Base-by-base conservation (phyloP, 2,329 filamentous ascomycete species). In the Aspergillus pseudotamarii region DNA sequence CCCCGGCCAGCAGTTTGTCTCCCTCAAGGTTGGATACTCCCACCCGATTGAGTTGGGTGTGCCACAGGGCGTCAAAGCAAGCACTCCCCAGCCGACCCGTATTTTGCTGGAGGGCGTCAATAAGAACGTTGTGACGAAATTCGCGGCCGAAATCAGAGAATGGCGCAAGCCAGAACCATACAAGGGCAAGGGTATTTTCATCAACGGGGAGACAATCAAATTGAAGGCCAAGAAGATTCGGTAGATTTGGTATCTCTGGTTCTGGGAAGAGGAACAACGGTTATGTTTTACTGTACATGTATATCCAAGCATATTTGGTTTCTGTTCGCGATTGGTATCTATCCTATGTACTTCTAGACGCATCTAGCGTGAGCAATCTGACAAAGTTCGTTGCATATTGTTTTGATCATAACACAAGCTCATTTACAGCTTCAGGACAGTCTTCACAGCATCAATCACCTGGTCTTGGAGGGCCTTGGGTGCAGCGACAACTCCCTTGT, bases 131-230 rank as follows among this genome's bases (percentile, higher is more conserved):
- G 88, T 99, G 67, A 95, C 93, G 85, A 89, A 91, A 63, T 97
- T 98, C 79, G 95, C 95, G 21, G 95, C 95, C 0, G 84, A 89
- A 71, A 96, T 99, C 70, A 86, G 93, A 71, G 86, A 84, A 79
- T 98, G 94, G 94, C 89, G 95, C 76, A 87, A 86, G 68, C 95
- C 95, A 34, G 95, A 99, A 82, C 95, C 95, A 68, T 99, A 99
- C 81, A 99, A 99, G 88, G 95, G 95, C 70, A 98, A 99, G 88
- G 95, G 95, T 72, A 96, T 99, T 72, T 99, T 98, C 78, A 90
- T 99, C 72, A 96, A 98, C 75, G 93, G 94, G 67, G 93, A 99
- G 85, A 97, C 93, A 34, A 97, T 99, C 82, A 96, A 91, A 86
- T 80, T 99, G 80, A 99, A 99, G 89, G 91, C 92, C 74, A 99